Evolutionary conservation across 495 filamentous ascomycete species (phyloP).

Genomic region (Tuber brumale): DNA sequence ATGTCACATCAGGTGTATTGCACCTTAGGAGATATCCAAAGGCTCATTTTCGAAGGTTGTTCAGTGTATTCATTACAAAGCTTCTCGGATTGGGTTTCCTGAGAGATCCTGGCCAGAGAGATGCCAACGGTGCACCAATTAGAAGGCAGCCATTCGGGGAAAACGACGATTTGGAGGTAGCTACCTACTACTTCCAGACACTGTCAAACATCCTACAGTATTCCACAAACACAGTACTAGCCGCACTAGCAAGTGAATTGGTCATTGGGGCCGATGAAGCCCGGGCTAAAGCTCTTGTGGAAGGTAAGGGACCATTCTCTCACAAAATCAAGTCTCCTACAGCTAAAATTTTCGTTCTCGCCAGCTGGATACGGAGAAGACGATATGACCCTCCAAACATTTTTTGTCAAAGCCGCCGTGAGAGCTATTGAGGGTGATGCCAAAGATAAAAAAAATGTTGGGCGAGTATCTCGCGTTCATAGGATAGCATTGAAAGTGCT

Average conservation of each 20-base stretch:
- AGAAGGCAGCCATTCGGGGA: conserved; percentile 37
- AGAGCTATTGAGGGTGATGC: conserved; percentile 51
- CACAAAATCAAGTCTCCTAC: background rate
- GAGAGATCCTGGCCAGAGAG: conserved; percentile 37
- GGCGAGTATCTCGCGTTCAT: conserved; percentile 55
- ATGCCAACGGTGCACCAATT: conserved; percentile 35
- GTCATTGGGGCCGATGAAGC: conserved; percentile 32
- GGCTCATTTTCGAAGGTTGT: conserved; percentile 45
- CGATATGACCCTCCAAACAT: conserved; percentile 54
- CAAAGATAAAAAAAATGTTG: conserved; percentile 42
- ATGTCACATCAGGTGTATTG: conserved; percentile 32
- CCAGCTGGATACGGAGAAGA: conserved; percentile 47
- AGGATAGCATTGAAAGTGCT: conserved; percentile 63
- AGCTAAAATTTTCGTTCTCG: conserved; percentile 12
- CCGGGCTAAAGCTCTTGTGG: conserved; percentile 14
- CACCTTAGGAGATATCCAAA: conserved; percentile 8
- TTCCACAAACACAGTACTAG: conserved; percentile 57
- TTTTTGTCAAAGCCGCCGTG: conserved; percentile 56
- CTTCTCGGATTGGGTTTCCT: conserved; percentile 53
- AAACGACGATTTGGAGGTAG: conserved; percentile 66
- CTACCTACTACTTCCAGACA: conserved; percentile 69
- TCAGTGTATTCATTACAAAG: conserved; percentile 53
- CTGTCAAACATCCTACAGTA: conserved; percentile 63
- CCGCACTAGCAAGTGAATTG: conserved; percentile 50
- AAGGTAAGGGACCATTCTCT: conserved; percentile 22